These are phyloP conservation scores for Beta corolliflora DNA, from an alignment of 179 eudicot genomes.

Conservation along the genomic window DNA sequence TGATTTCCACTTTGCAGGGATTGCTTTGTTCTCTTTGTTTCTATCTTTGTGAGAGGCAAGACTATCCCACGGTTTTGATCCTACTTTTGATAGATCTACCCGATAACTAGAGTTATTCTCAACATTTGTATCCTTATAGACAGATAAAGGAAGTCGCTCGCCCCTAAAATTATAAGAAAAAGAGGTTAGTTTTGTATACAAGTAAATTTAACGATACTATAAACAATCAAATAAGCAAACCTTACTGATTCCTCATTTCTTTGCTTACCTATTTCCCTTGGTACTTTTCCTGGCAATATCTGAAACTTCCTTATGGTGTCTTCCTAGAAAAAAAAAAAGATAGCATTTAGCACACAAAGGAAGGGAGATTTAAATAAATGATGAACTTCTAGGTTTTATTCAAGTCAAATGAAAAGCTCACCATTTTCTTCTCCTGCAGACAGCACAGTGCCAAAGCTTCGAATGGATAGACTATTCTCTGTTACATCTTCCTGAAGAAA, in stretches of 20 bases:
- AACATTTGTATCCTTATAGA: constrained; percentile 54
- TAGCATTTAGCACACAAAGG: constrained; percentile 20
- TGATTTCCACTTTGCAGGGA: constrained; percentile 88
- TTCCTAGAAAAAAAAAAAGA: constrained; percentile 46
- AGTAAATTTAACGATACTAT: constrained; percentile 9
- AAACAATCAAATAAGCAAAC: background rate
- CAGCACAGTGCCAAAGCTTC: constrained; percentile 88
- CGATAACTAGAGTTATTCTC: constrained; percentile 36
- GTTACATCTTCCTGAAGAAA: constrained; percentile 59
- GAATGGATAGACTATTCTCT: constrained; percentile 46
- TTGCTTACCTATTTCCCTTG: constrained; percentile 64
- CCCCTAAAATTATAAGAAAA: constrained; percentile 41
- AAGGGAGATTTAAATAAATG: background rate
- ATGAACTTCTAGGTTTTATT: background rate
- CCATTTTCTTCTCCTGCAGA: constrained; percentile 53
- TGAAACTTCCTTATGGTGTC: constrained; percentile 41
- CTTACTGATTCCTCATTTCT: background rate
- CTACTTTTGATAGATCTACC: constrained; percentile 43
- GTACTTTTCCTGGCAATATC: constrained; percentile 47
- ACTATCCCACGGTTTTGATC: constrained; percentile 60
- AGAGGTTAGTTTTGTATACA: constrained; percentile 9
- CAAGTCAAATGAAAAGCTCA: constrained; percentile 32
- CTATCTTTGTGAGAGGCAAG: constrained; percentile 86
- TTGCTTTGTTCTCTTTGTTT: constrained; percentile 83
- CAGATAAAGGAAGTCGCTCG: constrained; percentile 49